phyloP scores from a whole-genome alignment of 805 yeast species.

The Candida schatavii region DNA sequence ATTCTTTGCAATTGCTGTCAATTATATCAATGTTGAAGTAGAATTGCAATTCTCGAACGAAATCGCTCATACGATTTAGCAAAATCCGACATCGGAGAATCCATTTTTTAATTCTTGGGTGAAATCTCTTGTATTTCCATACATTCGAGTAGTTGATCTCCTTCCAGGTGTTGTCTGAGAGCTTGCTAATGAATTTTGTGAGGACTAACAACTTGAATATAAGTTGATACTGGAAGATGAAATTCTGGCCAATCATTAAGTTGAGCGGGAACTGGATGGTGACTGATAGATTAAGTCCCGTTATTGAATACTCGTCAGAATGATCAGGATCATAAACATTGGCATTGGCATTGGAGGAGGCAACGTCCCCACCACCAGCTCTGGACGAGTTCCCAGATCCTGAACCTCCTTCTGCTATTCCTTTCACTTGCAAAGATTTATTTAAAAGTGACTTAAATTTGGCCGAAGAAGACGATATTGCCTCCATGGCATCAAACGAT shows the following conservation, averaged over 20 bases:
- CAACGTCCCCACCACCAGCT: conserved; percentile 2
- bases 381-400: conserved; percentile 9
- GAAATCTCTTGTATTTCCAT: conserved; percentile 57
- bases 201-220: conserved; percentile 68
- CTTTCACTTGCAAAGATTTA: conserved; percentile 32
- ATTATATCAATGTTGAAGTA: conserved; percentile 60
- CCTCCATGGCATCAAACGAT: conserved; percentile 53
- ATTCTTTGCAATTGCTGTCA: conserved; percentile 48
- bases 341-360: background rate
- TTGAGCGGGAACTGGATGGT: conserved; percentile 87
- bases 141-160: conserved; percentile 61
- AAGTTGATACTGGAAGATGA: conserved; percentile 74
- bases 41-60: conserved; percentile 51
- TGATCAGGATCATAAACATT: conserved; percentile 21
- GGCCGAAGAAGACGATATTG: conserved; percentile 40
- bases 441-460: conserved; percentile 44
- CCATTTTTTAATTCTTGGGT: conserved; percentile 48
- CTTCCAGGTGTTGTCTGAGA: conserved; percentile 66
- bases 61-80: conserved; percentile 57
- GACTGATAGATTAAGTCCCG: conserved; percentile 53
- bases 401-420: background rate
- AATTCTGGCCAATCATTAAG: conserved; percentile 66
- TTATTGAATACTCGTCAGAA: conserved; percentile 41
- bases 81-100: conserved; percentile 51
- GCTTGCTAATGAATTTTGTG: conserved; percentile 58